Conservation (phyloP, 176 grass and related monocot genomes). For the Neostapfia colusana region DNA sequence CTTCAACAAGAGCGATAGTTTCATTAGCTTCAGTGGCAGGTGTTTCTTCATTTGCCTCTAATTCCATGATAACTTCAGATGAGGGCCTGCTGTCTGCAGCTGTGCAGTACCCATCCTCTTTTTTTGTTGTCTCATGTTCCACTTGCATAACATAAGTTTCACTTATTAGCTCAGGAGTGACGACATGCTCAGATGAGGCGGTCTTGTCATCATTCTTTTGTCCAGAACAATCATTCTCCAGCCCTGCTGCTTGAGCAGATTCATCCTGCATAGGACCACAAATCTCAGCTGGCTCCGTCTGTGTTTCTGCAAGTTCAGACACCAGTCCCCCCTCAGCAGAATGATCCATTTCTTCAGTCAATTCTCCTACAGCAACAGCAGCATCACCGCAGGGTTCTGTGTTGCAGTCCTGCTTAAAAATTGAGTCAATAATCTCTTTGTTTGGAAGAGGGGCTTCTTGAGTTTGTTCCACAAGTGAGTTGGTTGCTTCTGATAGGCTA, state of each 20-base stretch:
- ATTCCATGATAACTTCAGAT: slow-evolving; percentile 9
- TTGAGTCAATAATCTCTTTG: not conserved
- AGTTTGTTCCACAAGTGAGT: slow-evolving; percentile 1
- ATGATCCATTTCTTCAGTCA: not conserved
- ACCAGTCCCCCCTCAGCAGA: not conserved
- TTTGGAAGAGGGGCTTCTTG: not conserved
- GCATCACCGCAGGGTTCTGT: not conserved
- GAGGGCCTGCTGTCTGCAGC: not conserved
- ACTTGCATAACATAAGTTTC: slow-evolving; percentile 31
- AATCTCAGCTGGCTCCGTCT: not conserved
- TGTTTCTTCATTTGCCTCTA: not conserved
- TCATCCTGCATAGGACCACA: not conserved
- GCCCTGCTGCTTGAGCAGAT: not conserved
- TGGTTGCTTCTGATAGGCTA: slow-evolving; percentile 6
- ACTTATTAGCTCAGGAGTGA: slow-evolving; percentile 4
- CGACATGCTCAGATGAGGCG: not conserved
- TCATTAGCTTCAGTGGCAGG: slow-evolving; percentile 8
- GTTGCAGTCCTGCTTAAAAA: not conserved
- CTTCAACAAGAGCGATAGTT: not conserved
- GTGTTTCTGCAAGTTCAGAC: not conserved
- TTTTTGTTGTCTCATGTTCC: not conserved
- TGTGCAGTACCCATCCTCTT: not conserved
- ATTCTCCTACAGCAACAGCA: not conserved
- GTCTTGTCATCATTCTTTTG: not conserved
- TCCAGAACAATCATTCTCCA: not conserved